These are phyloP conservation scores for Hyphopichia homilentoma DNA, from an alignment of 805 yeast genomes.

Conservation along the genomic window DNA sequence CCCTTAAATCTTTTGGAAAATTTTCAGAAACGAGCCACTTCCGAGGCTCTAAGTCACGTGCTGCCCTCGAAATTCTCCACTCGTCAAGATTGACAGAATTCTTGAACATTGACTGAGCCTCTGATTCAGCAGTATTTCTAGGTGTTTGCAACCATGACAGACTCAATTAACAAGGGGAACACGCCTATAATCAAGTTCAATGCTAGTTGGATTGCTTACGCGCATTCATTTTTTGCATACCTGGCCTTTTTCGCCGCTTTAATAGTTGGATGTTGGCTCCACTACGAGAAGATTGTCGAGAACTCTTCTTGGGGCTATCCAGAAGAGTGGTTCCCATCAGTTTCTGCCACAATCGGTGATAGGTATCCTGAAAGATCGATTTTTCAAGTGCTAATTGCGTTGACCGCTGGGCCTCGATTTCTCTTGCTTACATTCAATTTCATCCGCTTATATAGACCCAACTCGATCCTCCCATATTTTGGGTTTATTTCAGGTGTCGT, in stretches of 20 bases:
- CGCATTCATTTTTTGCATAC: conserved; percentile 70
- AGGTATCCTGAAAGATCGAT: conserved; percentile 92
- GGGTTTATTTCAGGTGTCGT: conserved; percentile 63
- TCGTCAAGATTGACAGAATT: too few relatives aligned
- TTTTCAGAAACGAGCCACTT: too few relatives aligned
- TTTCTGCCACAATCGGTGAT: conserved; percentile 95
- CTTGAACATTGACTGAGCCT: too few relatives aligned
- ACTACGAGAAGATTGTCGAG: conserved; percentile 82
- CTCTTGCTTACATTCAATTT: conserved; percentile 52
- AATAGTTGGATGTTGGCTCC: conserved; percentile 68
- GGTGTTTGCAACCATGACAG: too few relatives aligned
- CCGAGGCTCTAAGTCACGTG: too few relatives aligned
- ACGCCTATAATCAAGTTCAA: conserved; percentile 36
- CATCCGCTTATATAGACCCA: conserved; percentile 39
- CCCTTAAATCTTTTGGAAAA: too few relatives aligned
- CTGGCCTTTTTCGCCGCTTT: conserved; percentile 77
- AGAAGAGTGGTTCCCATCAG: conserved; percentile 98
- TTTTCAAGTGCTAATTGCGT: conserved; percentile 86
- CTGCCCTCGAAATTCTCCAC: too few relatives aligned
- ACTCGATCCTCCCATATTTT: conserved; percentile 34
- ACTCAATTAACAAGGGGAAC: too few relatives aligned
- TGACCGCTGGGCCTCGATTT: conserved; percentile 92
- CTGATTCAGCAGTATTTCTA: too few relatives aligned
- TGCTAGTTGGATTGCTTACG: conserved; percentile 63
- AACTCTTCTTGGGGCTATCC: conserved; percentile 90